Evolutionary conservation across 441 rosid genomes (phyloP), one percentile per base, ranked within the genome.

Genomic region (Populus hybrid): DNA sequence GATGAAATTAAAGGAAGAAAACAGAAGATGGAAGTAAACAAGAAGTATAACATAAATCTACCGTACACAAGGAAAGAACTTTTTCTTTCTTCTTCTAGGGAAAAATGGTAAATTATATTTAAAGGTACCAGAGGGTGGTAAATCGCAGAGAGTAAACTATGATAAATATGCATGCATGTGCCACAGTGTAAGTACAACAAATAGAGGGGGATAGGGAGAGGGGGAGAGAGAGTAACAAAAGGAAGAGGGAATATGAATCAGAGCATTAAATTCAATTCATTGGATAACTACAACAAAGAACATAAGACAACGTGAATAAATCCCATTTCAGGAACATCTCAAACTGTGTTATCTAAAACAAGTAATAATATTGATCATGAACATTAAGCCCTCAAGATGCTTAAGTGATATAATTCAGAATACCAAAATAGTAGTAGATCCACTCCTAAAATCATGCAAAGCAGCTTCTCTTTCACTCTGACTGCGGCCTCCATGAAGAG

Each of bases 401-500:
- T n/a, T 30, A 1, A 32, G 40, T 28, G 20, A 70, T 9, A 38
- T 59, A 69, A 40, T 26, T 36, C 23, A 24, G 8, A 32, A 24
- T 82, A 85, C 87, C 87, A 85, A 77, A 77, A 85, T 85, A 61
- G 24, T 74, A 23, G 82, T 80, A 36, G 82, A 80, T 67, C 85
- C 82, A 76, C 75, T 85, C 78, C 87, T 80, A 82, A 85, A 85
- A 46, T 85, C 82, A 74, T 73, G 71, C 68, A 85, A 76, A 42
- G 87, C 84, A 78, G 85, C 78, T 67, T 85, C 87, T 76, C 87
- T 78, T 75, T 85, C 87, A 78, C 75, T 80, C 80, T 85, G 87
- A 71, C 82, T 82, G 46, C 85, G 84, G 36, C 85, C 87, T 32
- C 87, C 87, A 74, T 85, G 87, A 71, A 85, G 82, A 67, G 85